Evolutionary conservation across 2,329 filamentous ascomycete genomes (phyloP), one percentile per base, ranked within the genome.

Genomic region (Fusarium sp.): DNA sequence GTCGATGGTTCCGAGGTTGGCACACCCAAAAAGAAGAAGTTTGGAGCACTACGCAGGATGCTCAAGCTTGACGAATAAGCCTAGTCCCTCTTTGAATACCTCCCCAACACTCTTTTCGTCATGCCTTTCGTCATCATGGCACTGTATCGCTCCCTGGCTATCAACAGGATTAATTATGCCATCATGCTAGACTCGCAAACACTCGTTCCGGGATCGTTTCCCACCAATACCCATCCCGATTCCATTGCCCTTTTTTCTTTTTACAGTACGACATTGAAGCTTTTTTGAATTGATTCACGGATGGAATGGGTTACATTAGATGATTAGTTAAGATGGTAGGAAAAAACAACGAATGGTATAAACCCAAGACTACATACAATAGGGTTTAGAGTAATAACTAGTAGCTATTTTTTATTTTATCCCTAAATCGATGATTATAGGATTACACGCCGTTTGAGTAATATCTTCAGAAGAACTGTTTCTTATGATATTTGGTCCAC

Each of bases 21-120:
- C 25, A 54, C 48, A 13, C 62, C 56, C 65, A 83, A 79, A 80
- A 87, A 85, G 80, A 92, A 92, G 84, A 91, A 90, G 78, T 92
- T 93, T 77, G 84, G 84, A 41, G 80, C 82, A 55, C 77, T 93
- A 75, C 87, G 90, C 75, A 87, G 83, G 76, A 90, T 90, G 76
- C 91, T 93, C 78, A 77, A 82, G 41, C 75, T 85, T 57, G 75
- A 84, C 62, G 82, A 84, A 64, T 83, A 80, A 79, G 54, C 37
- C 11, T 30, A 57, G 17, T 37, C 17, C 22, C 13, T n/a, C 33
- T 10, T n/a, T 25, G 11, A n/a, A n/a, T 27, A 23, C 30, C 13
- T 30, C 9, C 17, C 20, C n/a, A 13, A 30, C 23, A 22, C 41
- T 20, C 33, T 15, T 45, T 49, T 45, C 11, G 11, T 37, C 25